phyloP scores from a whole-genome alignment of 1,284 basidiomycete genomes.

The Ganoderma lucidum region DNA sequence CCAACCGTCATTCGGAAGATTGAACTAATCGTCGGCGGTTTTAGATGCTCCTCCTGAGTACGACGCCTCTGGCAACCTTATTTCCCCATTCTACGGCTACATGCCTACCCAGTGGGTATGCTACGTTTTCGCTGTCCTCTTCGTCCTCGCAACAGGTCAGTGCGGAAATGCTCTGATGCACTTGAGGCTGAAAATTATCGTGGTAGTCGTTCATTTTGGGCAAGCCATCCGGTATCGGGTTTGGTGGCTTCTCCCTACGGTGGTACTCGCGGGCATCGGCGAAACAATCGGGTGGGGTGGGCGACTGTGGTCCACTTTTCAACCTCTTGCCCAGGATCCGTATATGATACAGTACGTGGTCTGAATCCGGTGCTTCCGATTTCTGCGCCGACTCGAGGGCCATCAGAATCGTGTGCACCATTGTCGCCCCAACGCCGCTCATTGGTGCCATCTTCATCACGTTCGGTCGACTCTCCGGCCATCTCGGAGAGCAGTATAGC shows the following conservation, averaged over 20 bases:
- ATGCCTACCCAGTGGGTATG: slow-evolving; percentile 19
- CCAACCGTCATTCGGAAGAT: not conserved
- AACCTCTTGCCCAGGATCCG: slow-evolving; percentile 31
- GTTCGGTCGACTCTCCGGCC: slow-evolving; percentile 50
- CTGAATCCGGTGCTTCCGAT: slow-evolving; percentile 36
- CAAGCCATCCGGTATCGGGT: slow-evolving; percentile 52
- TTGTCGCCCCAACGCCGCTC: slow-evolving; percentile 56
- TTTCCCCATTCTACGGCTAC: slow-evolving; percentile 24
- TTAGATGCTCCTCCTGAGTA: slow-evolving; percentile 7
- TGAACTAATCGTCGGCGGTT: not conserved
- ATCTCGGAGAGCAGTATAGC: slow-evolving; percentile 47
- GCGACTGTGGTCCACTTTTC: slow-evolving; percentile 43
- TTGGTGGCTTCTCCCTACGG: slow-evolving; percentile 64
- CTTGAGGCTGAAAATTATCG: not conserved
- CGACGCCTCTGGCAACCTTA: slow-evolving; percentile 16
- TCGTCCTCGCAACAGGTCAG: slow-evolving; percentile 25
- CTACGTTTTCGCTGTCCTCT: slow-evolving; percentile 23
- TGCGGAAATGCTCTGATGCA: not conserved
- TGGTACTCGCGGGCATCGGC: slow-evolving; percentile 54
- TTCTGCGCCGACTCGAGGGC: slow-evolving; percentile 36
- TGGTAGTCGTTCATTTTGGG: slow-evolving; percentile 48
- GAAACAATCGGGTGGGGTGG: slow-evolving; percentile 60
- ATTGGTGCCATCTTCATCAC: slow-evolving; percentile 57
- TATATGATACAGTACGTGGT: slow-evolving; percentile 45
- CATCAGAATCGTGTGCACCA: slow-evolving; percentile 46